A percentile compares a stretch with the other conserved stretches of the same genome.
These are phyloP conservation scores for Coleophoma crateriformis DNA, from an alignment of 2,329 filamentous ascomycete species.

Conservation along the genomic window DNA sequence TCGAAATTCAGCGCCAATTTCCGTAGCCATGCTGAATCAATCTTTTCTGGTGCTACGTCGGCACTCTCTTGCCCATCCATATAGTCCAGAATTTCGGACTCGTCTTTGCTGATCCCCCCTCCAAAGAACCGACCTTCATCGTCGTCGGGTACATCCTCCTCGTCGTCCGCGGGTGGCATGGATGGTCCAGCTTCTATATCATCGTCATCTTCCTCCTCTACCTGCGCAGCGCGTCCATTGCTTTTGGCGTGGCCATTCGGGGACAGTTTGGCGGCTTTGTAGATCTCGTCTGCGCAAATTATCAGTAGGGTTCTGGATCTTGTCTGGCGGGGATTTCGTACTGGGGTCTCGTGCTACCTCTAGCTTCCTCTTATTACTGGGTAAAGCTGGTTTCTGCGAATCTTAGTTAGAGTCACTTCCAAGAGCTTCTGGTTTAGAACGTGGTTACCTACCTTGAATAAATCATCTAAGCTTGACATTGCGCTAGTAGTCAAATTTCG, in stretches of 20 bases:
- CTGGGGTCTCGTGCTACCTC: conserved; percentile 58
- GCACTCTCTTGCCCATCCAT: conserved; percentile 62
- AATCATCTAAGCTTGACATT: conserved; percentile 4
- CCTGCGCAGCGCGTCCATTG: conserved; percentile 21
- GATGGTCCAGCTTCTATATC: conserved; percentile 44
- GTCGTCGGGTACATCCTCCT: conserved; percentile 60
- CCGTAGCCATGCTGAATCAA: conserved; percentile 79
- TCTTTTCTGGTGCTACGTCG: conserved; percentile 56
- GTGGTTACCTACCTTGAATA: conserved; percentile 3
- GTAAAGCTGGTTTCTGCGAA: conserved; percentile 25
- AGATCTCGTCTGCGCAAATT: conserved; percentile 46
- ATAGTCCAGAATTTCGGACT: conserved; percentile 81
- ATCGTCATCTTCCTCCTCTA: conserved; percentile 30
- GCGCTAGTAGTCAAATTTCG: no score
- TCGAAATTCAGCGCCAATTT: conserved; percentile 80
- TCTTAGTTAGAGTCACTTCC: not conserved
- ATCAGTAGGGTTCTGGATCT: conserved; percentile 5
- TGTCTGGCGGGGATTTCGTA: conserved; percentile 30
- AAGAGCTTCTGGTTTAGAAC: not conserved
- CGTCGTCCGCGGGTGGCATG: conserved; percentile 44
- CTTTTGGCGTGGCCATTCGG: conserved; percentile 34
- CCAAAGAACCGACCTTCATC: conserved; percentile 96
- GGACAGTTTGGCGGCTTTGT: conserved; percentile 54
- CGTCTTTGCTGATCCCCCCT: conserved; percentile 76
- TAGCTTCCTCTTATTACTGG: conserved; percentile 55